Percentiles rank a stretch among this genome's conserved stretches.
These are phyloP conservation scores for Blastomyces percursus DNA, from an alignment of 2,329 filamentous ascomycete species.

Conservation along the genomic window DNA sequence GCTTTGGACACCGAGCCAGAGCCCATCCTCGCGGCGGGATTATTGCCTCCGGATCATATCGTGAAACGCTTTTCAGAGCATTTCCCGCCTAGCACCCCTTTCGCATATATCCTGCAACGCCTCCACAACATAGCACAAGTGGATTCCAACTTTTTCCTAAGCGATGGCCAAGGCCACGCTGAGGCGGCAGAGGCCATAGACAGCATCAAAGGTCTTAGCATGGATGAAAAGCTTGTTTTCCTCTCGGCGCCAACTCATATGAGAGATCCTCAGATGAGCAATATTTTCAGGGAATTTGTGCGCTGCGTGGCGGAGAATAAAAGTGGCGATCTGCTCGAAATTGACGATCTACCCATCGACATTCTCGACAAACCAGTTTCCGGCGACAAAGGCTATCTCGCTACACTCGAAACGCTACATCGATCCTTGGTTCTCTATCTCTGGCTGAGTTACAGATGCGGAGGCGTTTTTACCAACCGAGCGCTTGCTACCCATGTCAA, in stretches of 20 bases:
- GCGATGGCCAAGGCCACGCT: slow-evolving; percentile 51
- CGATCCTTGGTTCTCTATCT: slow-evolving; percentile 74
- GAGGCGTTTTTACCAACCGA: slow-evolving; percentile 66
- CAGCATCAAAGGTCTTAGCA: slow-evolving; percentile 52
- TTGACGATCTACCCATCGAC: slow-evolving; percentile 60
- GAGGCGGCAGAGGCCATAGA: slow-evolving; percentile 66
- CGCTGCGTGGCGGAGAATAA: slow-evolving; percentile 56
- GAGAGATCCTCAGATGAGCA: slow-evolving; percentile 33
- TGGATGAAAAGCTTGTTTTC: slow-evolving; percentile 65
- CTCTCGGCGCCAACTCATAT: slow-evolving; percentile 57
- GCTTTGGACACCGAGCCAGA: slow-evolving; percentile 55
- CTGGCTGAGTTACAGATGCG: slow-evolving; percentile 86
- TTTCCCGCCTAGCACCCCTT: slow-evolving; percentile 68
- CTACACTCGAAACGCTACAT: slow-evolving; percentile 64
- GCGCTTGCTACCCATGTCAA: slow-evolving; percentile 71
- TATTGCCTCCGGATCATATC: slow-evolving; percentile 60
- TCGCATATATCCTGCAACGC: slow-evolving; percentile 70
- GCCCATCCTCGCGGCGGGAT: slow-evolving; percentile 58
- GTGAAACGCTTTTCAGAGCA: slow-evolving; percentile 69
- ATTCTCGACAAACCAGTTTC: slow-evolving; percentile 50
- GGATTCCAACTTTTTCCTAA: slow-evolving; percentile 59
- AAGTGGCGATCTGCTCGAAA: slow-evolving; percentile 58
- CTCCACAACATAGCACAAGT: slow-evolving; percentile 58
- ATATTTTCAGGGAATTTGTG: slow-evolving; percentile 54
- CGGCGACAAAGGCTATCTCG: slow-evolving; percentile 47